Conservation (phyloP, 139 green algal genomes). For the Picochlorum costavermella region DNA sequence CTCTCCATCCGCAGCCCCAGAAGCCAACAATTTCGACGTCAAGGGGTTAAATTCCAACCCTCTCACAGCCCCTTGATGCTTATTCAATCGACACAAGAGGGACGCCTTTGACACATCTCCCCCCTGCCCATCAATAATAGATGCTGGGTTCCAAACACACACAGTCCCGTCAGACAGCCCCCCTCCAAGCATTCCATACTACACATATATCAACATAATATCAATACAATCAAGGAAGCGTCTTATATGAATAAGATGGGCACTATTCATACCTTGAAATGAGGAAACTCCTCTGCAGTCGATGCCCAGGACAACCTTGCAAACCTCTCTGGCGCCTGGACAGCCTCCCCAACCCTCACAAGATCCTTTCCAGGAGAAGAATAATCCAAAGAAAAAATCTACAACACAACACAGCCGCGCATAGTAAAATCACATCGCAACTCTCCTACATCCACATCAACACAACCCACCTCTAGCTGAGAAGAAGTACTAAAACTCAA, state of each 20-base stretch:
- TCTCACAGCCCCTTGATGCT: slow-evolving; percentile 67
- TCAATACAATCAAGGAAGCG: no score
- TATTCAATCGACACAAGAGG: slow-evolving; percentile 66
- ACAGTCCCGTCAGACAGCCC: slow-evolving; percentile 86
- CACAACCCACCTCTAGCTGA: slow-evolving; percentile 56
- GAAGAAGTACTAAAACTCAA: slow-evolving; percentile 71
- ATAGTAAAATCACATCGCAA: not conserved
- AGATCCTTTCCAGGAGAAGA: slow-evolving; percentile 27
- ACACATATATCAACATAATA: slow-evolving; percentile 2
- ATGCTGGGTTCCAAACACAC: slow-evolving; percentile 80
- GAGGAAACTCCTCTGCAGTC: slow-evolving; percentile 13
- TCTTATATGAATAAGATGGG: no score
- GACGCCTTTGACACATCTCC: slow-evolving; percentile 24
- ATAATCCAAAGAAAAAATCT: slow-evolving; percentile 75
- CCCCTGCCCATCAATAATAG: slow-evolving; percentile 45
- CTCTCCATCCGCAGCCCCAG: slow-evolving; percentile 80
- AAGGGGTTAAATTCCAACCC: slow-evolving; percentile 92
- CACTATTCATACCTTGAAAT: not conserved
- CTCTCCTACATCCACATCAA: not conserved
- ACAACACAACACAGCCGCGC: not conserved
- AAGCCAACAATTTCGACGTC: slow-evolving; percentile 86
- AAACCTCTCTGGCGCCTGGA: slow-evolving; percentile 78
- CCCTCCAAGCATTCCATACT: slow-evolving; percentile 86
- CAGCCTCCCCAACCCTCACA: slow-evolving; percentile 36
- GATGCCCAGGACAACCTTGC: slow-evolving; percentile 75